Evolutionary conservation across 352 stramenopile genomes (phyloP), one percentile per base, ranked within the genome.

Genomic region (Pythium periplocum): DNA sequence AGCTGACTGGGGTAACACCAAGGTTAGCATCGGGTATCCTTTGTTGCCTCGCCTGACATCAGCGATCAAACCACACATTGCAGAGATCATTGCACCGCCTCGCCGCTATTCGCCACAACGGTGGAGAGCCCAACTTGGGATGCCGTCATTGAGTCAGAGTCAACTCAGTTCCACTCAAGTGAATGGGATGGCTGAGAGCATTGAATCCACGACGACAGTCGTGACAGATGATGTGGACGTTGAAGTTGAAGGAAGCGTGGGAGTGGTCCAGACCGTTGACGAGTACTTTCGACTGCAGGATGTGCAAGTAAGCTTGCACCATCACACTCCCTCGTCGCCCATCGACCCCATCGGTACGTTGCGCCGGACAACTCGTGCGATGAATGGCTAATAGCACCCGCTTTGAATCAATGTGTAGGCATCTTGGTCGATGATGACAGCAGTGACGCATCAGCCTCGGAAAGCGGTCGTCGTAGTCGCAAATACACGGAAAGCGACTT

Each of bases 401-500:
- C 17, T 26, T 26, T 26, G 17, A 26, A 26, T 26, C 17, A 26
- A 26, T 26, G 17, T 26, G 17, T 26, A 26, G 17, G 17, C 17
- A 26, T 26, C 17, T 26, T 26, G 17, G 17, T 26, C 17, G 45
- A 53, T 34, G 73, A 76, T 3, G 73, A 78, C 49, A 66, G 83
- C 42, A 86, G 72, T 40, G 69, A 83, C 42, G 59, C 59, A 4
- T 79, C 70, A 11, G 63, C 45, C 2, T 58, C 61, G n/a, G 61
- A 64, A 44, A 73, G 60, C 6, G 55, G 55, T 12, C 54, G 72
- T 31, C 65, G 70, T 38, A 83, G 68, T 68, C 71, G 73, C 7
- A 86, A 87, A 54, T 87, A 91, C 66, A 83, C 78, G 10, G 64
- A 75, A 50, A 89, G 69, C 57, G 78, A 89, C 50, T 90, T 89